phyloP scores from a whole-genome alignment of 148 eudicot genomes.

The Nyssa sinensis region DNA sequence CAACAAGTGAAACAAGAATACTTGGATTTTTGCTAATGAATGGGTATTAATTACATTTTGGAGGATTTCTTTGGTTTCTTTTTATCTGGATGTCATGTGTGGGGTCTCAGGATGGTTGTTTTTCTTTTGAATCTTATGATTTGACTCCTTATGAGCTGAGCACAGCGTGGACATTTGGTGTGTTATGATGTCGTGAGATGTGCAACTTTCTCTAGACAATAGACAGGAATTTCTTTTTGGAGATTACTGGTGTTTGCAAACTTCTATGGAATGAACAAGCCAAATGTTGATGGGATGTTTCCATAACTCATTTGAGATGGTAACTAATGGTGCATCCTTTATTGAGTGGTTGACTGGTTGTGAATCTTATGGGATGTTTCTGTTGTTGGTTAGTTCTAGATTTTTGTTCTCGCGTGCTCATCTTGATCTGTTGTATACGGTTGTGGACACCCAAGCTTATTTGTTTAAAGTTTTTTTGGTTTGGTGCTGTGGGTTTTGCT shows the following conservation, averaged over 20 bases:
- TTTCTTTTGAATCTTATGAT: not conserved
- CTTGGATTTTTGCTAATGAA: constrained; percentile 33
- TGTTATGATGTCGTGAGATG: constrained; percentile 4
- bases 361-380: constrained; percentile 19
- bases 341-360: not conserved
- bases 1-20: constrained; percentile 21
- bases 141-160: not conserved
- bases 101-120: not conserved
- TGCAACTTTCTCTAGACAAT: too few relatives aligned
- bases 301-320: not conserved
- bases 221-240: too few relatives aligned
- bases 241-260: not conserved
- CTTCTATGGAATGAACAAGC: not conserved
- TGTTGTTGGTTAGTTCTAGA: not conserved
- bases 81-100: constrained; percentile 5
- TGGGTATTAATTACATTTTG: constrained; percentile 24
- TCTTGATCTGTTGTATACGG: not conserved
- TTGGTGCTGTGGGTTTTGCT: not conserved
- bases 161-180: not conserved
- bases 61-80: constrained; percentile 26
- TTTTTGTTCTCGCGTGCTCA: not conserved
- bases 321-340: not conserved
- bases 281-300: not conserved
- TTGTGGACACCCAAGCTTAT: not conserved
- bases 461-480: not conserved